Evolutionary conservation across 2,329 filamentous ascomycete genomes (phyloP), one percentile per base, ranked within the genome.

Genomic region (Eurotiales sp.): DNA sequence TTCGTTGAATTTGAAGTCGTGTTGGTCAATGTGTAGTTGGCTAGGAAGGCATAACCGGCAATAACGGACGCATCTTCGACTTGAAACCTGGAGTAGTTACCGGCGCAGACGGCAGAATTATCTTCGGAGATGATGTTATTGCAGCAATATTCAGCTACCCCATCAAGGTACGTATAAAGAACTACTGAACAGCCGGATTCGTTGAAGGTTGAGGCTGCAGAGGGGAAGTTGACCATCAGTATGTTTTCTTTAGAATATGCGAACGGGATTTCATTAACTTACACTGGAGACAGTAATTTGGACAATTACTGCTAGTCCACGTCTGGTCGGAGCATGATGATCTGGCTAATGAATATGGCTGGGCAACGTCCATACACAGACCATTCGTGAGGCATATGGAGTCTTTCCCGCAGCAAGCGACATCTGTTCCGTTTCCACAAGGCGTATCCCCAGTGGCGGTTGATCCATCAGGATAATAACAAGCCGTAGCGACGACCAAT

Each of bases 331-430:
- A 67, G 51, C 65, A 68, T 6, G 46, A 56, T 1, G 61, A 63
- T 23, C 64, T 58, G 3, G 63, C 62, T 3, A 65, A 42, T 8
- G 57, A 54, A 27, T 59, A 66, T 1, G 63, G 46, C 29, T 50
- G 63, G 21, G 23, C 39, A 6, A 55, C 45, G 23, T 58, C 55
- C 30, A 64, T 46, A 47, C 64, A 68, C 22, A 62, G 58, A 5
- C 65, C 63, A 48, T 67, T 68, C 12, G 59, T 58, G 22, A 65
- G 51, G 41, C 65, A 68, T 43, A 67, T 56, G 15, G 56, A 56
- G 8, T 37, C 50, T 3, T 23, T 32, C 2, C 58, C 56, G 34
- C 64, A 68, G 52, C 64, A 68, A 2, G 53, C 54, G 8, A 62
- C 61, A 50, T 56, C 49, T 8, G 57, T 53, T 14, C 58, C 56